Evolutionary conservation across 192 early-diverging fungal species (phyloP), one percentile per base, ranked within the genome.

Genomic region (Powellomyces hirtus): DNA sequence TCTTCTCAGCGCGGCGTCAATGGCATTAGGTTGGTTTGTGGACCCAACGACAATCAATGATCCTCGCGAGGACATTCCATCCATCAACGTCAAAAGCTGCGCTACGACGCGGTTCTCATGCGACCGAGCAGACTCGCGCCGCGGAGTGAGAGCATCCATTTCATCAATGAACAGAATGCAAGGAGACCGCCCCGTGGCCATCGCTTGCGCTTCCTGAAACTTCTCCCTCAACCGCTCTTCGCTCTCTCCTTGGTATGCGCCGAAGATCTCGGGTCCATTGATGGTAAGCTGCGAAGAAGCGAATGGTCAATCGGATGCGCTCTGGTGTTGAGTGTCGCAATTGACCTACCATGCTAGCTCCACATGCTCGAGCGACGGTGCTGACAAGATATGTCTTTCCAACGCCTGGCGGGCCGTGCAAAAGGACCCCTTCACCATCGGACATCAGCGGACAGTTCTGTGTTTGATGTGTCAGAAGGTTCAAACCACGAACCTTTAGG

Each of bases 101-200:
- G 91, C 92, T 24, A 96, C 92, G n/a, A 93, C 81, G 22, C 91
- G 80, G 4, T 89, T 86, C 50, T 89, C 91, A 62, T 89, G 85
- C 3, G 80, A 77, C 44, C 79, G 81, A 10, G 88, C 67, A 29
- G 81, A 73, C 35, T 79, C 73, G 45, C 92, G 69, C 36, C 82
- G 79, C 16, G 92, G 90, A 1, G 90, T 84, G 24, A 94, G 68
- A 7, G 91, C 84, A 78, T 94, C 92, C 42, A 99, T 85, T 71
- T 99, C 97, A 75, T 99, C 97, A 59, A 99, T 98, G 77, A 99
- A 99, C 24, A 99, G 68, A 35, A 99, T 91, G 52, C 88, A 85
- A 0, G 92, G 80, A 16, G 58, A 33, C 31, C 64, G 38, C 4
- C 73, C 60, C 0, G 63, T 53, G 7, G 81, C 77, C 13, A 75